Percentiles rank a stretch among this genome's conserved stretches.
Evolutionary conservation across 106 monocot genomes (phyloP).

Genomic region (Hemerocallis citrina): DNA sequence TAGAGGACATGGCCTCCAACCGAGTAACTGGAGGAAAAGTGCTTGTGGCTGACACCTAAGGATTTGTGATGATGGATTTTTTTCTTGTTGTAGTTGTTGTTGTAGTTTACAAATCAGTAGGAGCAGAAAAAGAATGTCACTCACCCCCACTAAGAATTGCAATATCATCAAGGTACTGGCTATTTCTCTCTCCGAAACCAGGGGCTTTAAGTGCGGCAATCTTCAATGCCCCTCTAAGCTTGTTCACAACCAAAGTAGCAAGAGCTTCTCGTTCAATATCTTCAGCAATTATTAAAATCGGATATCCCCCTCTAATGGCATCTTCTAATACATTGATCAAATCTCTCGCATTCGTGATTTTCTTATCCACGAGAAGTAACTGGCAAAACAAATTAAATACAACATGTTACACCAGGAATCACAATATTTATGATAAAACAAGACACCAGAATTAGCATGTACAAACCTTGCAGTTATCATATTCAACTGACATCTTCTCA

Average conservation of each 20-base stretch:
- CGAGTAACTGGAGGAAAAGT: not conserved
- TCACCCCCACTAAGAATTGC: slow-evolving; percentile 82
- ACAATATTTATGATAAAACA: no score
- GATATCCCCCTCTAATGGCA: slow-evolving; percentile 86
- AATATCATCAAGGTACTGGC: slow-evolving; percentile 82
- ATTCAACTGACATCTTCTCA: slow-evolving; percentile 85
- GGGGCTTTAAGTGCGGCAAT: slow-evolving; percentile 93
- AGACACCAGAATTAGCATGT: not conserved
- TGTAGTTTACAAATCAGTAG: no score
- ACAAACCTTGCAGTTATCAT: slow-evolving; percentile 90
- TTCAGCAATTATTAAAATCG: slow-evolving; percentile 80
- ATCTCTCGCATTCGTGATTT: slow-evolving; percentile 90
- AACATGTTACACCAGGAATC: not conserved
- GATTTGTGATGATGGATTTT: not conserved
- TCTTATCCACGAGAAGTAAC: slow-evolving; percentile 91
- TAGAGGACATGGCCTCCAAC: no score
- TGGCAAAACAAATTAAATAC: slow-evolving; percentile 9
- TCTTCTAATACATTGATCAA: slow-evolving; percentile 79
- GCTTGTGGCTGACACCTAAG: not conserved
- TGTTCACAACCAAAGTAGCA: slow-evolving; percentile 86
- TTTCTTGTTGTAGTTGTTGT: no score
- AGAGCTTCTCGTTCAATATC: slow-evolving; percentile 95
- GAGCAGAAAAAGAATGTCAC: no score
- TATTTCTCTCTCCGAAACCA: slow-evolving; percentile 90
- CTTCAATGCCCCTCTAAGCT: slow-evolving; percentile 80